These are phyloP conservation scores for Alternaria postmessia DNA, from an alignment of 2,329 filamentous ascomycete genomes.

Conservation along the genomic window DNA sequence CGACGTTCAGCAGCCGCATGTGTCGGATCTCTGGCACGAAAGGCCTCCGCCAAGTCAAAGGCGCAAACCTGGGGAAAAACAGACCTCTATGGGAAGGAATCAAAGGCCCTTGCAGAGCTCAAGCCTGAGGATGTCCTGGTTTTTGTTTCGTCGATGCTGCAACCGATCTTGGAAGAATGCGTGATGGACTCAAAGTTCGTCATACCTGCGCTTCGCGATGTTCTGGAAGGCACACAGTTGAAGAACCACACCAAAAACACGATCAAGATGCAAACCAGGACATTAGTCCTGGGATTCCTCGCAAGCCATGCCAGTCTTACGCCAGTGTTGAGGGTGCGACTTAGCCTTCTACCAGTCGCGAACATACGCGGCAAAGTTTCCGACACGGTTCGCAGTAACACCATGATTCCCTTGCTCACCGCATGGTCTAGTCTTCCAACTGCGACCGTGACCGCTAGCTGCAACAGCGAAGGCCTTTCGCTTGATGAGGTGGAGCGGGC, in stretches of 20 bases:
- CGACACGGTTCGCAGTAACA: constrained; percentile 74
- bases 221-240: constrained; percentile 64
- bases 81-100: constrained; percentile 66
- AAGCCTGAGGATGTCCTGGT: constrained; percentile 65
- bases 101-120: constrained; percentile 61
- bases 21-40: constrained; percentile 49
- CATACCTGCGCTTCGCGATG: constrained; percentile 66
- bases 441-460: constrained; percentile 61
- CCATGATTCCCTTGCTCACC: constrained; percentile 77
- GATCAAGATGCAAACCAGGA: constrained; percentile 69
- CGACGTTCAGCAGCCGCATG: constrained; percentile 77
- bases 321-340: constrained; percentile 73
- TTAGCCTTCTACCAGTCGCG: constrained; percentile 74
- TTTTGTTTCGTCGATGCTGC: constrained; percentile 71
- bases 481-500: constrained; percentile 60
- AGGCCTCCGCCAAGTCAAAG: constrained; percentile 20
- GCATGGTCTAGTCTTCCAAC: constrained; percentile 70
- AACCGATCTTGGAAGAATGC: constrained; percentile 84
- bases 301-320: constrained; percentile 75
- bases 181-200: constrained; percentile 80
- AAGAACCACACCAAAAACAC: constrained; percentile 32
- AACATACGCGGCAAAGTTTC: constrained; percentile 77
- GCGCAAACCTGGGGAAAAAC: constrained; percentile 33
- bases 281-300: constrained; percentile 74
- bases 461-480: constrained; percentile 59